These are phyloP conservation scores for Pseudogymnoascus destructans DNA, from an alignment of 2,329 filamentous ascomycete species.

Conservation along the genomic window DNA sequence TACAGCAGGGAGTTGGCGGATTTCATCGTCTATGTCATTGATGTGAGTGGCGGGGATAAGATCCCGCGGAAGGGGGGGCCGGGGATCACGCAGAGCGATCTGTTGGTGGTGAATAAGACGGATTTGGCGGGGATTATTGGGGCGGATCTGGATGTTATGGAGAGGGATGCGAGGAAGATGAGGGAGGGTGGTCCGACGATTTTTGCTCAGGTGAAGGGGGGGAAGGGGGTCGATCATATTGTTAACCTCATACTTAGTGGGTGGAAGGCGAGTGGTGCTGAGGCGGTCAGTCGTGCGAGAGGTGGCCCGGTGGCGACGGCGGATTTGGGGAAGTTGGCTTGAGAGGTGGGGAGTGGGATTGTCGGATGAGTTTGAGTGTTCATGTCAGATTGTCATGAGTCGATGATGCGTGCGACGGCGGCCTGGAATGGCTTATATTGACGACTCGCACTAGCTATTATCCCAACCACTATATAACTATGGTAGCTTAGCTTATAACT, in stretches of 20 bases:
- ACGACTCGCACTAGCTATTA: not conserved
- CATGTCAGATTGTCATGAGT: not conserved
- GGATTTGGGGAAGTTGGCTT: not conserved
- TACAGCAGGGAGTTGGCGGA: conserved; percentile 91
- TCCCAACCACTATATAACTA: not conserved
- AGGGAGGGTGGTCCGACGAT: conserved; percentile 89
- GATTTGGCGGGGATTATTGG: conserved; percentile 84
- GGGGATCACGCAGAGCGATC: conserved; percentile 89
- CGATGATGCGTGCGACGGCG: not conserved
- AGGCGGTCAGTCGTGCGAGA: conserved; percentile 39
- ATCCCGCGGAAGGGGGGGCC: conserved; percentile 91
- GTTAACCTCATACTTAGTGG: conserved; percentile 78
- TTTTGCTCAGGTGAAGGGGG: conserved; percentile 94
- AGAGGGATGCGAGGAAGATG: conserved; percentile 87
- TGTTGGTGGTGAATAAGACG: conserved; percentile 94
- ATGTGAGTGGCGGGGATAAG: conserved; percentile 93
- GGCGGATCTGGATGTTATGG: conserved; percentile 86
- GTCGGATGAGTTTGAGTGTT: not conserved
- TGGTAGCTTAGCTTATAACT: not conserved
- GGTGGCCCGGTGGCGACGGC: conserved; percentile 46
- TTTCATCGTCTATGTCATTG: conserved; percentile 97
- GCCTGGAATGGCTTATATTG: not conserved
- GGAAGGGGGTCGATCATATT: conserved; percentile 73
- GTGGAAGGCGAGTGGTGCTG: conserved; percentile 82
- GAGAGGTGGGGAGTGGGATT: not conserved